Base-by-base conservation (phyloP, 23 red algal genomes). In the Gracilariopsis chorda region DNA sequence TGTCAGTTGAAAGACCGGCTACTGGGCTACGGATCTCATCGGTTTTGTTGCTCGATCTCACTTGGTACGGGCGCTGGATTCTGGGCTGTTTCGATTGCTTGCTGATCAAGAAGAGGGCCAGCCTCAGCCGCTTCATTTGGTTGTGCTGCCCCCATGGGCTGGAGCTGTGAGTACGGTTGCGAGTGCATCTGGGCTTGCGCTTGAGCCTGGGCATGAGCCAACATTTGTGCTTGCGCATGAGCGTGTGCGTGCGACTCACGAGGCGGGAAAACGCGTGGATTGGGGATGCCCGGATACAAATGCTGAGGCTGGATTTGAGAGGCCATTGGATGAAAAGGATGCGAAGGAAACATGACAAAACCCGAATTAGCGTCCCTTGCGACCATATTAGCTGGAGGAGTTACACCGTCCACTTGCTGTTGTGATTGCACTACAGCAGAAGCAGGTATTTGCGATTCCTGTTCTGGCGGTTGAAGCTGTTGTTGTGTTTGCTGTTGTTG, bases 311-410 rank as follows among this genome's bases (percentile, higher is more conserved):
- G 67, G 1, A 73, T 73, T 42, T 73, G 67, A 23, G 67, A 73
- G 5, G 67, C 67, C 67, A 73, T 73, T 24, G 67, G 40, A 34
- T 73, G 67, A 42, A 73, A 73, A 20, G 67, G 63, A 42, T 70
- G 67, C 33, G 67, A 73, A 73, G 67, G 67, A 47, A 73, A 73
- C 67, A 73, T 73, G 39, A 73, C 67, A 24, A 73, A 73, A 19
- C 67, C 67, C 20, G 67, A 42, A 73, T 73, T 73, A 7, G 67
- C 67, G 23, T 73, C 67, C 5, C 67, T 42, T 73, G 7, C 67
- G 39, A 73, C 67, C 67, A 73, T 73, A 24, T 73, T 73, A 45
- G 47, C 67, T 73, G 67, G 67, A 73, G 67, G 67, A 73, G 67
- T 46, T 73, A 73, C 6, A 25, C 67, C 67, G 28, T 73, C 67